Base-by-base conservation (phyloP, 805 yeast genomes). In the Hanseniaspora lindneri region DNA sequence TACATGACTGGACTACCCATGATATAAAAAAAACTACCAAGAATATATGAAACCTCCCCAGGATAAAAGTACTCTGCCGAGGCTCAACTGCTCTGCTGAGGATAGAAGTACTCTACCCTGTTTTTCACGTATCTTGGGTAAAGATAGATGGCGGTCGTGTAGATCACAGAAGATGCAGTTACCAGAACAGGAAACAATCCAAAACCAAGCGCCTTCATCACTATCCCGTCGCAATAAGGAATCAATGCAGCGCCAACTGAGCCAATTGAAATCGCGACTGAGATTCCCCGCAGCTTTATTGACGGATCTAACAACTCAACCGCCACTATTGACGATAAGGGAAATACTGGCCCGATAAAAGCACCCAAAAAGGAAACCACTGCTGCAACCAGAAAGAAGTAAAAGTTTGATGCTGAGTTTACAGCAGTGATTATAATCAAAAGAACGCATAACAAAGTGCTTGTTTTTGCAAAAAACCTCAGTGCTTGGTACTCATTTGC, bases 191-290 rank as follows among this genome's bases (percentile, higher is more conserved):
- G 51, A 20, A 36, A 39, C n/a, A 25, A n/a, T 20, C 24, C 25
- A 3, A 48, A 20, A 2, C 47, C 42, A 6, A 39, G n/a, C 6
- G 14, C n/a, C 2, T 41, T 36, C 39, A 48, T 48, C 6, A 48
- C n/a, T 2, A 48, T 16, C 3, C 51, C 51, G 25, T 40, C 41
- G 2, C 28, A 3, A 27, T 30, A 48, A 13, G 51, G 51, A 2
- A 48, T 25, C 10, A 42, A 24, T 21, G 51, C 51, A 17, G 37
- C 47, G n/a, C 51, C 51, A 5, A 43, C 39, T 1, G 43, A 41
- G 6, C 94, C 94, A 52, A 83, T 59, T 0, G 92, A 87, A 49
- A 87, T 78, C 19, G 81, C 75, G 47, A 82, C 68, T 0, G 94
- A 88, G 8, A 85, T 71, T 1, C 86, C 88, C 16, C 76, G 63